Conservation (phyloP, 83 land plant species). For the Picea engelmannii region DNA sequence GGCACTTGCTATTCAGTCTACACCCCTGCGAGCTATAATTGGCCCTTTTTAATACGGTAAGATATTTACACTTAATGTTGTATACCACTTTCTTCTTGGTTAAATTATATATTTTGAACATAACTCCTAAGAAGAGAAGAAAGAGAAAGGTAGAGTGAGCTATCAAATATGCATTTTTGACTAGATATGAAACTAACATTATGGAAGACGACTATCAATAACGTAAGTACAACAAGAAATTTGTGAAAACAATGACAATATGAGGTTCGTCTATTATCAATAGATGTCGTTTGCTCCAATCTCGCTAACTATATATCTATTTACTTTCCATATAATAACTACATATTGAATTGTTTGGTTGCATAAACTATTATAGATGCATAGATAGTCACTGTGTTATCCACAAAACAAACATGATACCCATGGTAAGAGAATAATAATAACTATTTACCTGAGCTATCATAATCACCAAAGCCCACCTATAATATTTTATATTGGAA, state of each 20-base stretch:
- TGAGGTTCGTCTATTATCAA: too few species aligned
- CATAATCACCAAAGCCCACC: constrained; percentile 36
- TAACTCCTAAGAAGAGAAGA: not conserved
- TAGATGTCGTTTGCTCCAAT: too few species aligned
- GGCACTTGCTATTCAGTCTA: too few species aligned
- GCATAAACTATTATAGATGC: constrained; percentile 44
- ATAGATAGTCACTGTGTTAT: constrained; percentile 20
- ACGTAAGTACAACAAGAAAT: constrained; percentile 57
- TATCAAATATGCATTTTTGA: constrained; percentile 32
- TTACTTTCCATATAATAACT: too few species aligned
- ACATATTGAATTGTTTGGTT: not conserved
- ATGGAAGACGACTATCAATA: constrained; percentile 57
- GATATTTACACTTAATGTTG: too few species aligned
- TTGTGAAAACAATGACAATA: constrained; percentile 26
- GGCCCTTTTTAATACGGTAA: too few species aligned
- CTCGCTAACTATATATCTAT: too few species aligned
- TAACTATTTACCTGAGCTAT: constrained; percentile 32
- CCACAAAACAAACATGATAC: constrained; percentile 31
- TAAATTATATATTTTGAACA: too few species aligned
- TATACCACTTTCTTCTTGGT: too few species aligned
- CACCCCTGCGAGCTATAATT: too few species aligned
- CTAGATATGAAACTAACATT: constrained; percentile 32
- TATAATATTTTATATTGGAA: not conserved
- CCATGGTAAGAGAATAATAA: constrained; percentile 20
- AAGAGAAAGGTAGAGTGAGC: constrained; percentile 8